These are phyloP conservation scores for Calycina marina DNA, from an alignment of 2,329 filamentous ascomycete species.

Conservation along the genomic window DNA sequence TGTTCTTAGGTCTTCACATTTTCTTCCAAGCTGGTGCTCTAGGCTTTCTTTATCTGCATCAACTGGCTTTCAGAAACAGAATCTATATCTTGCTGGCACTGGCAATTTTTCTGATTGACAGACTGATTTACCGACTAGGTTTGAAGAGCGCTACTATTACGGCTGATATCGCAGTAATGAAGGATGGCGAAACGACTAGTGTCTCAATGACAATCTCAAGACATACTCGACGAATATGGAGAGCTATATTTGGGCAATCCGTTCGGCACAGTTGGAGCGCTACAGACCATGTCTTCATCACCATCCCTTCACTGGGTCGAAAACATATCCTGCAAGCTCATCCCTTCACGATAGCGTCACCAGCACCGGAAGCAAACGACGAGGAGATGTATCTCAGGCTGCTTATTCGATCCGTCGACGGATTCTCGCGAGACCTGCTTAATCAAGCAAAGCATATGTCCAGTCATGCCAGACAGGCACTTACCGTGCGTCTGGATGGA, in stretches of 20 bases:
- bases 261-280: slow-evolving; percentile 40
- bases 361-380: slow-evolving; percentile 29
- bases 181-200: slow-evolving; percentile 40
- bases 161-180: slow-evolving; percentile 36
- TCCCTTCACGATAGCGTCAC: slow-evolving; percentile 52
- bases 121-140: slow-evolving; percentile 37
- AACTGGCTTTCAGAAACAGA: slow-evolving; percentile 27
- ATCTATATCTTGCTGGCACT: slow-evolving; percentile 36
- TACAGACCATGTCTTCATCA: slow-evolving; percentile 49
- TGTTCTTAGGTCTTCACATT: slow-evolving; percentile 45
- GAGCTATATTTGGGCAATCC: slow-evolving; percentile 18
- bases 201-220: slow-evolving; percentile 21
- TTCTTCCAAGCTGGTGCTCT: slow-evolving; percentile 40
- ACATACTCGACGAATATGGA: slow-evolving; percentile 3
- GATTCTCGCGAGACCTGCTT: slow-evolving; percentile 43
- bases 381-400: slow-evolving; percentile 38
- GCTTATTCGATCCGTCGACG: slow-evolving; percentile 42
- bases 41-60: slow-evolving; percentile 44
- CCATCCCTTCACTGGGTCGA: slow-evolving; percentile 37
- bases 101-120: slow-evolving; percentile 7
- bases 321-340: slow-evolving; percentile 44
- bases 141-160: slow-evolving; percentile 33
- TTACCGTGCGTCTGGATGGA: slow-evolving; percentile 42
- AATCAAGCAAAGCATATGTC: slow-evolving; percentile 31
- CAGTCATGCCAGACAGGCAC: slow-evolving; percentile 13